These are phyloP conservation scores for Mortierella sp. DNA, from an alignment of 371 early-diverging fungal genomes.

Conservation along the genomic window DNA sequence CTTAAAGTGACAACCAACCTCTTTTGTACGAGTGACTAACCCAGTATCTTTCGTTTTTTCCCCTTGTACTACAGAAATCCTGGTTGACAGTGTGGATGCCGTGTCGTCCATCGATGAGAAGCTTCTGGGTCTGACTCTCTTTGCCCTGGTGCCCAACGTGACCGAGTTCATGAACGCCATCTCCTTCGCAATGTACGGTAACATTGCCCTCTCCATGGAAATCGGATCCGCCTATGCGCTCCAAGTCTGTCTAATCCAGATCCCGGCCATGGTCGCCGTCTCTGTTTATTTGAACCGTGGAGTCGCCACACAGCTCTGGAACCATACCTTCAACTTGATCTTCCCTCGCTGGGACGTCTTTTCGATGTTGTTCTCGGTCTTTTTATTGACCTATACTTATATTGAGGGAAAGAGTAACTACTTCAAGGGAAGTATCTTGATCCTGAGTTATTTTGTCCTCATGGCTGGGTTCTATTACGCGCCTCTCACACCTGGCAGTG, in stretches of 20 bases:
- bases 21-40: neutral
- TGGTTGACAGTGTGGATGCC: conserved; percentile 81
- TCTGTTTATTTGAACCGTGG: conserved; percentile 74
- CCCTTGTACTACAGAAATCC: conserved; percentile 62
- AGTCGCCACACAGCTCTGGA: conserved; percentile 17
- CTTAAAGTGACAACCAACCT: neutral
- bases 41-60: neutral
- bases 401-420: conserved; percentile 95
- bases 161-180: conserved; percentile 98
- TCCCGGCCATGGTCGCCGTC: conserved; percentile 91
- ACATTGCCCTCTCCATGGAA: conserved; percentile 94
- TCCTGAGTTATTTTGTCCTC: conserved; percentile 84
- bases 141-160: conserved; percentile 94
- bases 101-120: conserved; percentile 86
- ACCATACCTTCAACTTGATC: conserved; percentile 74
- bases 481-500: conserved; percentile 53
- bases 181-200: conserved; percentile 92
- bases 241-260: conserved; percentile 93
- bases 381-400: conserved; percentile 87
- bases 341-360: conserved; percentile 94
- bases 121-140: conserved; percentile 91
- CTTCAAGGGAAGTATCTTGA: conserved; percentile 93
- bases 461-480: conserved; percentile 83
- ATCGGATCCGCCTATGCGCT: conserved; percentile 97
- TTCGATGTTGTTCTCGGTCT: conserved; percentile 86